These are phyloP conservation scores for Aphanoascus verrucosus DNA, from an alignment of 2,329 filamentous ascomycete genomes.

Conservation along the genomic window DNA sequence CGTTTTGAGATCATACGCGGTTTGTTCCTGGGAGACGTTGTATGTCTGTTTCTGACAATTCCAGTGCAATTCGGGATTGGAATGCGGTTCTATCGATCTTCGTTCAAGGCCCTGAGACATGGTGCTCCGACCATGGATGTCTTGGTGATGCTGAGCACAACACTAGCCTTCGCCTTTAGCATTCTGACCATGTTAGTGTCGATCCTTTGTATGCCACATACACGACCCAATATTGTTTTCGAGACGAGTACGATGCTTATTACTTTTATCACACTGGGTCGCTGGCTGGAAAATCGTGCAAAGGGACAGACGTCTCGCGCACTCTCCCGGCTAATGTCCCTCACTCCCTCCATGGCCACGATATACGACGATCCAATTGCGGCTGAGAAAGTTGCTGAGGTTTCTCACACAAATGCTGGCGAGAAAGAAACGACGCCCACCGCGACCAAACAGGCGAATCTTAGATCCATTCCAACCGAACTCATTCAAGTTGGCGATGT, in stretches of 20 bases:
- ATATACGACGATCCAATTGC: conserved; percentile 94
- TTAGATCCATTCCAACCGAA: conserved; percentile 82
- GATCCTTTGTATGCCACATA: conserved; percentile 61
- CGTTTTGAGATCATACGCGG: conserved; percentile 55
- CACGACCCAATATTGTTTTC: conserved; percentile 77
- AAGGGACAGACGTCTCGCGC: conserved; percentile 96
- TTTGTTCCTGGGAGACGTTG: conserved; percentile 75
- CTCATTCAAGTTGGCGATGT: conserved; percentile 89
- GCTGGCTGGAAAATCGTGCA: conserved; percentile 84
- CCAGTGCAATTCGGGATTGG: conserved; percentile 96
- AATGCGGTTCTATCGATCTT: conserved; percentile 82
- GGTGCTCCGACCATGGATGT: conserved; percentile 95
- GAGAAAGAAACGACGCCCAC: conserved; percentile 14
- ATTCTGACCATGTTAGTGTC: conserved; percentile 77
- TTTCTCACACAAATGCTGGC: conserved; percentile 43
- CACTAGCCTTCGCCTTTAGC: conserved; percentile 93
- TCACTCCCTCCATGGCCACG: conserved; percentile 91
- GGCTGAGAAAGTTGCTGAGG: conserved; percentile 77
- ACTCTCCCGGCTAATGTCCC: conserved; percentile 84
- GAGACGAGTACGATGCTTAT: conserved; percentile 98
- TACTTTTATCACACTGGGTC: conserved; percentile 83
- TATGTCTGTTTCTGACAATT: conserved; percentile 74
- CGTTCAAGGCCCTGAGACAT: conserved; percentile 88
- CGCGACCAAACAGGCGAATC: conserved; percentile 48
- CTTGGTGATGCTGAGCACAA: conserved; percentile 84